Evolutionary conservation across 768 basidiomycete species (phyloP).

Genomic region (Strobilomyces confusus): DNA sequence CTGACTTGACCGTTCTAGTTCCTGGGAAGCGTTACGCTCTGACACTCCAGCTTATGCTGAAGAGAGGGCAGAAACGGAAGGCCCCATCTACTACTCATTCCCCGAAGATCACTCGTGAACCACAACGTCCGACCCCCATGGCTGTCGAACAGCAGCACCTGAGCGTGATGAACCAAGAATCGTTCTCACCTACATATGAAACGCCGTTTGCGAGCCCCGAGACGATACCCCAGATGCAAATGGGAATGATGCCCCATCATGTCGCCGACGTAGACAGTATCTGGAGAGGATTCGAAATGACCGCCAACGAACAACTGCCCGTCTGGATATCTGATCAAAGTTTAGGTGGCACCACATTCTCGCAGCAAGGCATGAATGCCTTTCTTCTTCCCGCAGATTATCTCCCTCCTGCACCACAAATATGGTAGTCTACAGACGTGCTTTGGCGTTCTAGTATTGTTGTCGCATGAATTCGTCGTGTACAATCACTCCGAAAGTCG

Average conservation of each 20-base stretch:
- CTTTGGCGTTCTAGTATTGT: constrained; percentile 13
- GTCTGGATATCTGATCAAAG: constrained; percentile 86
- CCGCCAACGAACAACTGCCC: constrained; percentile 70
- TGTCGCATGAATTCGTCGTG: constrained; percentile 22
- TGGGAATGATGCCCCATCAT: constrained; percentile 26
- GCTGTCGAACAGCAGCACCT: constrained; percentile 40
- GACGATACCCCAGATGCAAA: constrained; percentile 29
- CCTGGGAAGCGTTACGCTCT: constrained; percentile 92
- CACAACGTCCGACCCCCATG: constrained; percentile 47
- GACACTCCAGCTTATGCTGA: constrained; percentile 86
- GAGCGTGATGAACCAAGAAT: constrained; percentile 40
- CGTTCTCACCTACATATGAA: constrained; percentile 58
- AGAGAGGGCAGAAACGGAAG: constrained; percentile 63
- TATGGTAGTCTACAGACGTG: constrained; percentile 48
- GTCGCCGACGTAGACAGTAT: constrained; percentile 54
- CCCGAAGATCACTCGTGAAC: constrained; percentile 54
- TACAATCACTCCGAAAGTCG: constrained; percentile 19
- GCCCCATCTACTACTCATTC: constrained; percentile 55
- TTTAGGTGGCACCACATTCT: constrained; percentile 69
- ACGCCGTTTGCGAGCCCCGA: constrained; percentile 35
- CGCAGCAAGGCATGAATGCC: constrained; percentile 81
- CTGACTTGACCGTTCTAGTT: constrained; percentile 44
- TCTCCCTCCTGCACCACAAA: constrained; percentile 65
- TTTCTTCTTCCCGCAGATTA: constrained; percentile 77
- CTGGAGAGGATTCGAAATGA: constrained; percentile 71